Conservation (phyloP, 345 rosid genomes). For the Excoecaria cochinchinensis region DNA sequence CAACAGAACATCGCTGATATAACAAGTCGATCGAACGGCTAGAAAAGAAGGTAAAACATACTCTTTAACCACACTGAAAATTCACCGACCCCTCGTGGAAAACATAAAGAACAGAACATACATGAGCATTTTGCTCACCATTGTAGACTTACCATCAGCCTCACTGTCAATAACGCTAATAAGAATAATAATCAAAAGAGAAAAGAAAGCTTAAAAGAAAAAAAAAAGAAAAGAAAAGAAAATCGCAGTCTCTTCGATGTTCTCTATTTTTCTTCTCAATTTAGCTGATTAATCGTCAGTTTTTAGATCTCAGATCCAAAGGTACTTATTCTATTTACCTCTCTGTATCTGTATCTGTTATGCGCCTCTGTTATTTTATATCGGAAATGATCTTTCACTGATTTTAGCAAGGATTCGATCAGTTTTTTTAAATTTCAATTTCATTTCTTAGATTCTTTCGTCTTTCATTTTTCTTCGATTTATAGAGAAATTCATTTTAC, state of each 20-base stretch:
- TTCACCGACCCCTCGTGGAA: conserved; percentile 8
- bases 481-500: not conserved
- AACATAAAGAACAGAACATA: not conserved
- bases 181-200: not conserved
- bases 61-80: not conserved
- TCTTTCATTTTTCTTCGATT: not conserved
- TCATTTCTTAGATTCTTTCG: not conserved
- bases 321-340: conserved; percentile 3
- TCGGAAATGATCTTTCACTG: not conserved
- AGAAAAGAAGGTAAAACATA: not conserved
- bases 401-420: not conserved
- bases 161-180: not conserved
- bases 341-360: not conserved
- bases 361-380: not conserved
- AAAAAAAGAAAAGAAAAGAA: not conserved
- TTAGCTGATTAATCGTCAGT: not conserved
- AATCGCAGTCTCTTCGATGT: conserved; percentile 18
- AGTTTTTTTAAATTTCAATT: not conserved
- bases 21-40: not conserved
- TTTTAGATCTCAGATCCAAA: conserved; percentile 39
- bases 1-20: not conserved
- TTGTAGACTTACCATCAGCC: not conserved
- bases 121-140: conserved; percentile 7
- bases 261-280: not conserved
- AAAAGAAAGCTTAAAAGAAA: not conserved